Base-by-base conservation (phyloP, 345 rosid species). In the Ceriops decandra region DNA sequence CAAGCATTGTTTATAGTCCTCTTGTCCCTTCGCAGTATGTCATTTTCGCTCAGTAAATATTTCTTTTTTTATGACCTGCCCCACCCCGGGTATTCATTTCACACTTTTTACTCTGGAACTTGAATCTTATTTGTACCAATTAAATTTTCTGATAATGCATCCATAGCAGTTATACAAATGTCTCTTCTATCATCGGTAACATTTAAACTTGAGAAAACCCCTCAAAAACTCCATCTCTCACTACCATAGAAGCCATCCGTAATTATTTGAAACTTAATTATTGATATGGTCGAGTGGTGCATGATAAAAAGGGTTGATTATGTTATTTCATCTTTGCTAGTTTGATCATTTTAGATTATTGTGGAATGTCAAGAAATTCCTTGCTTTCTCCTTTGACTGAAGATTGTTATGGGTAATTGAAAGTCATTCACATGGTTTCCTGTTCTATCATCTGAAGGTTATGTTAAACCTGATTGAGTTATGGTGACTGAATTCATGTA, bases 11-110 rank as follows among this genome's bases (percentile, higher is more conserved):
- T 58, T 76, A 76, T 52, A 76, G 66, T 64, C 75, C 80, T 26
- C 76, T 76, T 49, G 80, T 76, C 38, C 72, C 76, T 33, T 76
- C 80, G 17, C 80, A 72, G 80, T 76, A 72, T 57, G 76, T 63
- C 68, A 28, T 62, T 54, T 65, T 24, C 21, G 57, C 46, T 8
- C 31, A 6, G 6, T 21, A 64, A 64, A 17, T 17, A 30, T 54
- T 62, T 2, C 10, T 56, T 31, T 31, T 20, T 30, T 46, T 26
- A n/a, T 63, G 6, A 7, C 47, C 65, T 31, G 20, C 46, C 11
- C 52, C 22, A 47, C n/a, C 59, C 17, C 2, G 11, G 16, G 4
- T 27, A 21, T 22, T 22, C 59, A 56, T 36, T 32, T 61, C 47
- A 17, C 35, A 22, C 35, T 56, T 13, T 21, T 54, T 26, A 46